Base-by-base conservation (phyloP, 768 basidiomycete genomes). In the Mrakia hoshinonis region DNA sequence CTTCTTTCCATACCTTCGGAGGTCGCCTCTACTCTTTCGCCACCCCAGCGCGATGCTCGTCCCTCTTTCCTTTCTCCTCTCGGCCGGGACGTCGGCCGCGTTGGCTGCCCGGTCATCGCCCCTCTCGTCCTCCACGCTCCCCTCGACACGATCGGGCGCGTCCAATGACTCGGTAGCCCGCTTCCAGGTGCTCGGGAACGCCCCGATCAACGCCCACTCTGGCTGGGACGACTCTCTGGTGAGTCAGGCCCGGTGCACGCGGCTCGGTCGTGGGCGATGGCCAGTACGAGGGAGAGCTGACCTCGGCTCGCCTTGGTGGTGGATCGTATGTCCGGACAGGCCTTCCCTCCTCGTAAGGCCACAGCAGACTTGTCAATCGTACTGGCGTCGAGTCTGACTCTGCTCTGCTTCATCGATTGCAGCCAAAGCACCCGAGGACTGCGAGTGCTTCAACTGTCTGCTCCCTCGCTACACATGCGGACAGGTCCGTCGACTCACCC, bases 381-480 rank as follows among this genome's bases (percentile, higher is more conserved):
- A 38, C 18, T 20, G 4, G n/a, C 10, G 36, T 22, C 22, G 4
- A 22, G 9, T n/a, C 18, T 36, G 31, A 7, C 31, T 20, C 15
- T 4, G 6, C 58, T 1, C 26, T 39, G 31, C 15, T n/a, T 5
- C 20, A 9, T 62, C 26, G 1, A 10, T 46, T 62, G 12, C 43
- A 74, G 73, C 65, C 47, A 66, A 74, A 22, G 46, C 47, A 18
- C 58, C 58, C 36, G 68, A 69, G 10, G 60, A 67, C 15, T 71
- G 69, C 54, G 69, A 63, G 24, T 97, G 94, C 80, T 99, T 99
- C 83, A 98, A 99, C 79, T 99, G 95, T 79, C 83, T 92, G 68
- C 83, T 99, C 20, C 92, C 93, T 0, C 89, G 86, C 0, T 97
- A 94, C 80, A 88, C 84, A 0, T 99, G 95, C 77, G 92, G 92